phyloP scores from a whole-genome alignment of 345 rosid species.

The Triadica sebifera region DNA sequence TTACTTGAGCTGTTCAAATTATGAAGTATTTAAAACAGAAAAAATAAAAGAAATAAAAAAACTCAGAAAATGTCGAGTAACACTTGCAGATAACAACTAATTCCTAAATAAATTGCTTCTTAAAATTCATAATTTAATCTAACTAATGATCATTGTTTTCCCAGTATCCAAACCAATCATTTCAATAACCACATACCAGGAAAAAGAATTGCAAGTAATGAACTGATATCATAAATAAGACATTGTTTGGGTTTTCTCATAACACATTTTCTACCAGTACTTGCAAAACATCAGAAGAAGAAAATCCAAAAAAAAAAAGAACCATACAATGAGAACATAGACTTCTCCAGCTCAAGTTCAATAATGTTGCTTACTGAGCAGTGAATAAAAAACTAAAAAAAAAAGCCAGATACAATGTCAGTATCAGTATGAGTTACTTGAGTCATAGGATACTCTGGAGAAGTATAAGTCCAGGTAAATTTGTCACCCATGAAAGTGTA shows the following conservation, averaged over 20 bases:
- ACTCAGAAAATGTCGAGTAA: no score
- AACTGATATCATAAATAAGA: neutral
- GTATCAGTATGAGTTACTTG: constrained; percentile 48
- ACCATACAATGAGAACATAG: neutral
- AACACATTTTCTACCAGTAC: neutral
- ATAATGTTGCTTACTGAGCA: neutral
- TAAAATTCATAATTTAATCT: neutral
- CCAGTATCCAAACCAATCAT: neutral
- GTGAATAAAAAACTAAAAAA: neutral
- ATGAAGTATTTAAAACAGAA: neutral
- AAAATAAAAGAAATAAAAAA: no score
- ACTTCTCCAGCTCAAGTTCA: neutral
- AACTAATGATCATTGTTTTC: neutral
- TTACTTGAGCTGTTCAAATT: neutral
- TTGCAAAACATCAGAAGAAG: neutral
- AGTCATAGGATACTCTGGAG: constrained; percentile 78
- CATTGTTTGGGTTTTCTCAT: neutral
- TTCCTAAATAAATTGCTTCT: neutral
- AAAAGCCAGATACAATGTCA: neutral
- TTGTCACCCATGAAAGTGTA: constrained; percentile 27
- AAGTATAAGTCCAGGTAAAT: constrained; percentile 73
- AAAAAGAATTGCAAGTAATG: neutral
- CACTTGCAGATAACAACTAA: no score
- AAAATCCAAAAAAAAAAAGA: neutral
- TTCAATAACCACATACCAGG: neutral